These are phyloP conservation scores for Crithidia mellificae DNA, from an alignment of 208 protist species.

Conservation along the genomic window DNA sequence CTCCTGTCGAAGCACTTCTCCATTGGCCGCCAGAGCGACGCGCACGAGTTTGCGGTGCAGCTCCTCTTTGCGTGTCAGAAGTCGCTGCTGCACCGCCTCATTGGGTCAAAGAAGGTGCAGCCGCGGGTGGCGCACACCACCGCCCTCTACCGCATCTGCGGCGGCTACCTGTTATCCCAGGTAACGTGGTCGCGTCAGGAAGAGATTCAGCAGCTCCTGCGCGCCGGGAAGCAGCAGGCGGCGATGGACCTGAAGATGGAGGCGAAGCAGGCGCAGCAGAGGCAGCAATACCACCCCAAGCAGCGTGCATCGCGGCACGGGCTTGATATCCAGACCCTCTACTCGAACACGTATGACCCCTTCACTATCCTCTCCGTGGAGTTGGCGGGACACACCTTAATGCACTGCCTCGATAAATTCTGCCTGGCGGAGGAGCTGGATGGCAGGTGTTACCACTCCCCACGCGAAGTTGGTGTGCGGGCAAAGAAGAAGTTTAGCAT, in stretches of 20 bases:
- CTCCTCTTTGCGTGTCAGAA: conserved; percentile 79
- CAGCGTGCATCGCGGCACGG: conserved; percentile 8
- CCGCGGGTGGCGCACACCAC: conserved; percentile 70
- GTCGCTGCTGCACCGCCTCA: conserved; percentile 75
- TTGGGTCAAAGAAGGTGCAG: conserved; percentile 71
- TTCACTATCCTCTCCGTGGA: conserved; percentile 81
- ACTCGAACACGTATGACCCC: conserved; percentile 89
- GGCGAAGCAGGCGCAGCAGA: conserved; percentile 21
- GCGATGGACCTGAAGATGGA: conserved; percentile 76
- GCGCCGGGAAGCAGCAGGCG: conserved; percentile 68
- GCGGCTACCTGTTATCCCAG: conserved; percentile 85
- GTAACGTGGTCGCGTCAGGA: conserved; percentile 78
- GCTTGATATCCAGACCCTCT: conserved; percentile 34
- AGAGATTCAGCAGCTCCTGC: conserved; percentile 75
- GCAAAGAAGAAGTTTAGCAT: conserved; percentile 84
- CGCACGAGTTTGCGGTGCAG: conserved; percentile 90
- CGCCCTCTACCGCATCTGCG: conserved; percentile 78
- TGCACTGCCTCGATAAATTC: conserved; percentile 81
- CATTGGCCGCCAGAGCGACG: conserved; percentile 87
- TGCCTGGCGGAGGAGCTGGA: conserved; percentile 72
- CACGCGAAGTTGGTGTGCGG: conserved; percentile 71
- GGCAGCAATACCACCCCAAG: background rate
- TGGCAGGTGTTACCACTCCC: conserved; percentile 73
- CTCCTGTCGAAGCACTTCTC: conserved; percentile 74
- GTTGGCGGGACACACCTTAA: conserved; percentile 63